These are phyloP conservation scores for Solanum medicagineum DNA, from an alignment of 257 asterid genomes.

Conservation along the genomic window DNA sequence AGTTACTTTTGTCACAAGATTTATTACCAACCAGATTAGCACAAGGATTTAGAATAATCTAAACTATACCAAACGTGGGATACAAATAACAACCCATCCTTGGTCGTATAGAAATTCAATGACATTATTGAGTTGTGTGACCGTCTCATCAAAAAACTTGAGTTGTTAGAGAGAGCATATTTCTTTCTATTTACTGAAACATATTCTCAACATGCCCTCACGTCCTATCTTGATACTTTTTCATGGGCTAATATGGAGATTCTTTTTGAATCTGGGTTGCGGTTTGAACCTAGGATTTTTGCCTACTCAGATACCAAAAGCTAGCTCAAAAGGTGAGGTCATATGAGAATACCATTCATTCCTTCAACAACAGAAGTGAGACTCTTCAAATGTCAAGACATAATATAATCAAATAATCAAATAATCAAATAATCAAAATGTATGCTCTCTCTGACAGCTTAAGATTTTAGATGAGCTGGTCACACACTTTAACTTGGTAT, in stretches of 20 bases:
- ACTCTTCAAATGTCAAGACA: background rate
- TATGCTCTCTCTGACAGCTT: background rate
- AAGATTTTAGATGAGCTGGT: background rate
- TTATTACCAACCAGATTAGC: background rate
- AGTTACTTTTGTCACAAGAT: background rate
- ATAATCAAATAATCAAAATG: background rate
- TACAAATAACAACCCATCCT: background rate
- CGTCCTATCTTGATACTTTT: background rate
- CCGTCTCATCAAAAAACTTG: background rate
- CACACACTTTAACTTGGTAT: background rate
- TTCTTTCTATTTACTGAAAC: background rate
- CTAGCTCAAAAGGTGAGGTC: background rate
- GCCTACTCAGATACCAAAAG: background rate
- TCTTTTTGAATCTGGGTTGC: background rate
- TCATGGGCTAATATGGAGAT: background rate
- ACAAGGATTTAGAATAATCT: background rate
- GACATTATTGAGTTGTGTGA: background rate
- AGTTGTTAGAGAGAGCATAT: background rate
- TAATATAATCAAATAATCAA: background rate
- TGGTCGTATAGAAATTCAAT: background rate
- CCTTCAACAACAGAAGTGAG: background rate
- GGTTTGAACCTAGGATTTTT: background rate
- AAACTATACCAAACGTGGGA: background rate
- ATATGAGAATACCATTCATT: background rate
- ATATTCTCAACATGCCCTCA: background rate